Conservation (phyloP, 768 basidiomycete species). For the Paxillus involutus region DNA sequence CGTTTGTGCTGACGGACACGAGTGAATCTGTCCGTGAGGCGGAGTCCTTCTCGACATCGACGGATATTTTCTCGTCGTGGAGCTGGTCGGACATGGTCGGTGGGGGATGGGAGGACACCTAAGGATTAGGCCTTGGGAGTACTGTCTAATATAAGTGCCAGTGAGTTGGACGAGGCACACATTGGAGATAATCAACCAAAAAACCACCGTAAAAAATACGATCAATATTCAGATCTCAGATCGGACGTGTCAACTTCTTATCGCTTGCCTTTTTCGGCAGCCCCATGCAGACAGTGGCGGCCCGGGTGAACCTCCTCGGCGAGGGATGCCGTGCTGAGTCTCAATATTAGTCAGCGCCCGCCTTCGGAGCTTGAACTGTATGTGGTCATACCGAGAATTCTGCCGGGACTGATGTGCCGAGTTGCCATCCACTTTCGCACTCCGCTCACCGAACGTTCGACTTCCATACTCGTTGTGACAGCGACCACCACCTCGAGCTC, state of each 20-base stretch:
- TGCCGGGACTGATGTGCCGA: neutral
- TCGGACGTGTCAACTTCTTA: neutral
- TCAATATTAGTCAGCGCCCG: too few relatives aligned
- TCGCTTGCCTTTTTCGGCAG: neutral
- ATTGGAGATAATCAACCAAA: neutral
- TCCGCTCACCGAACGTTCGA: neutral
- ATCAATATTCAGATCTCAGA: neutral
- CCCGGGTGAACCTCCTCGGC: too few relatives aligned
- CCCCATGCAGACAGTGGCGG: neutral
- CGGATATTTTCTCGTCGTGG: constrained; percentile 20
- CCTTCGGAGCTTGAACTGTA: too few relatives aligned
- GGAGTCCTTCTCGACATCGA: constrained; percentile 31
- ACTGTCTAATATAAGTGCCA: neutral
- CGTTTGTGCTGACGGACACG: neutral
- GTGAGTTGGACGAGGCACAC: neutral
- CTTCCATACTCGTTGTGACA: neutral
- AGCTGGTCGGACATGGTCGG: constrained; percentile 21
- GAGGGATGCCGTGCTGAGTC: too few relatives aligned
- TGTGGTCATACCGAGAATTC: too few relatives aligned
- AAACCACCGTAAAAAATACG: neutral
- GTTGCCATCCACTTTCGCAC: neutral
- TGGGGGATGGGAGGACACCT: constrained; percentile 8
- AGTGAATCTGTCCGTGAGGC: constrained; percentile 16
- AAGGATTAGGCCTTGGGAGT: neutral
- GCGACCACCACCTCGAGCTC: constrained; percentile 9